Base-by-base conservation (phyloP, 129 eudicot genomes). In the Apium graveolens region DNA sequence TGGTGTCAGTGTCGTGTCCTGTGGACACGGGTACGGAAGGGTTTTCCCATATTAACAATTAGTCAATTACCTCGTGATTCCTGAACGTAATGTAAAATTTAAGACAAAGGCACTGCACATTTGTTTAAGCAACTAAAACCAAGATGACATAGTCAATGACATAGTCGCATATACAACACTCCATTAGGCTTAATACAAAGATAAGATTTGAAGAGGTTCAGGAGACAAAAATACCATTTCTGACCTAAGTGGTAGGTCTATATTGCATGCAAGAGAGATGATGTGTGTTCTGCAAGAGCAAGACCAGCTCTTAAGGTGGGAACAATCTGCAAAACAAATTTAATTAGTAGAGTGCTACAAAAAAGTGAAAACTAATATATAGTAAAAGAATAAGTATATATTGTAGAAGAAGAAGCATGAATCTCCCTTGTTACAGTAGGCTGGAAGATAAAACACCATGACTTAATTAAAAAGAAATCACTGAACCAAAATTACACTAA, bases 301-400 rank as follows among this genome's bases (percentile, higher is more conserved):
- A 96, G 97, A 76, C 99, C 99, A 76, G 99, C 99, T 86, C 99
- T 92, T 79, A 96, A 79, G 43, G 92, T 90, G 39, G 99, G 99
- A 85, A 96, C 83, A 78, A 96, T 85, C 97, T 96, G 90, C 78
- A 84, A 85, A 37, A 77, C 68, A 31, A 75, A 39, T 13, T 66
- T 27, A 37, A 20, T 51, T 73, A 51, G 70, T 41, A 44, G 60
- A 44, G n/a, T 73, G 76, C 37, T 39, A 38, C 37, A 43, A 8
- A 26, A n/a, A 44, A 27, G 77, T 34, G 74, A 70, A 35, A 69
- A 34, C 16, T 34, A 32, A 34, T 1, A 34, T 34, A 69, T 7
- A 16, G 44, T 7, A 17, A 24, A 7, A 31, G 44, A 6, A 65
- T 4, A 29, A 29, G 38, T 21, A 17, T 5, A 35, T 18, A 69